Base-by-base conservation (phyloP, 371 early-diverging fungal species). In the Blakeslea trispora region DNA sequence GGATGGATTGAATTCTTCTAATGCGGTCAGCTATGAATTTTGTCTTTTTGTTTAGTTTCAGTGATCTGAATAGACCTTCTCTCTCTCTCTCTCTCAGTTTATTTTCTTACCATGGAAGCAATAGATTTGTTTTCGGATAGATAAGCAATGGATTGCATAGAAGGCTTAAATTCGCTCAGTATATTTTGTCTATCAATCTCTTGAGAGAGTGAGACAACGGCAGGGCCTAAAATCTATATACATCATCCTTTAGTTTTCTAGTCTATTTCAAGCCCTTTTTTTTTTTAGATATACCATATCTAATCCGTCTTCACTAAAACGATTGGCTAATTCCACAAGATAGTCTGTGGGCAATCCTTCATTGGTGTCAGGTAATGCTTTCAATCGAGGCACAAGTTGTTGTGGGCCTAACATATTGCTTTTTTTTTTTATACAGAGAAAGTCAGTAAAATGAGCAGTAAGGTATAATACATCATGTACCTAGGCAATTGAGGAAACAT, bases 401-500 rank as follows among this genome's bases (percentile, higher is more conserved):
- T 64, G 56, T 8, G 81, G 72, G 24, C 81, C 83, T 32, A 77
- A 49, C 9, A 48, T 23, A 13, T 53, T 50, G 45, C 58, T 72
- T 45, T 68, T n/a, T n/a, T n/a, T n/a, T n/a, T n/a, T n/a, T n/a
- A n/a, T n/a, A n/a, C n/a, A n/a, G n/a, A n/a, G n/a, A n/a, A n/a
- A n/a, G n/a, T n/a, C n/a, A n/a, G n/a, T n/a, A n/a, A n/a, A n/a
- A n/a, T n/a, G n/a, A n/a, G n/a, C n/a, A n/a, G n/a, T n/a, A n/a
- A n/a, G n/a, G n/a, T n/a, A n/a, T 5, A 14, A 11, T 52, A 15
- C 13, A 18, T 22, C 24, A 18, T n/a, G 37, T 14, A 87, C 89
- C 62, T 80, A 11, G 82, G 76, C 2, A 72, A 40, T 55, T 91
- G 93, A n/a, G 94, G 87, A 57, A 95, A 95, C 87, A 91, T 92